Evolutionary conservation across 2,329 filamentous ascomycete genomes (phyloP).

Genomic region (Nigrograna mackinnonii): DNA sequence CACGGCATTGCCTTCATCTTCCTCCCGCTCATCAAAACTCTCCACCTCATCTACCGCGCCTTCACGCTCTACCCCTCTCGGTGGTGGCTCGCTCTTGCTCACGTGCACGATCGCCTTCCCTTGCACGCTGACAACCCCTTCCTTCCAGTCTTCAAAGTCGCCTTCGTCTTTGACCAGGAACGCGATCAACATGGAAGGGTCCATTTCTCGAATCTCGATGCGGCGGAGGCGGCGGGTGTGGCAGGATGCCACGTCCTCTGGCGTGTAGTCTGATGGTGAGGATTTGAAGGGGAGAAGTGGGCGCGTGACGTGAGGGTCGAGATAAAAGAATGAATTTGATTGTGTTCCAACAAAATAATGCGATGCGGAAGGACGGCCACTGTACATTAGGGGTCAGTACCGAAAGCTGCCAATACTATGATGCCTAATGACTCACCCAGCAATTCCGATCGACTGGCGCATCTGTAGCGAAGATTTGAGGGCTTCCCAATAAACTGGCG

Average conservation of each 20-base stretch:
- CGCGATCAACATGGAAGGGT: slow-evolving; percentile 95
- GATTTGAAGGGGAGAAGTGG: slow-evolving; percentile 70
- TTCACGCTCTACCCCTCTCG: slow-evolving; percentile 61
- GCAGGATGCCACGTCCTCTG: slow-evolving; percentile 78
- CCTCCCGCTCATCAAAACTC: slow-evolving; percentile 74
- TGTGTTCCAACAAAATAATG: slow-evolving; percentile 76
- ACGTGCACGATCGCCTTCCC: slow-evolving; percentile 83
- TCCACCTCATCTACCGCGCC: slow-evolving; percentile 89
- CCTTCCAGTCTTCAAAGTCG: slow-evolving; percentile 85
- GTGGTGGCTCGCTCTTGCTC: slow-evolving; percentile 67
- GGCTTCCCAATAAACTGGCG: slow-evolving; percentile 93
- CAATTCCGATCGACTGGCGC: slow-evolving; percentile 92
- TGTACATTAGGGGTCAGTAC: slow-evolving; percentile 38
- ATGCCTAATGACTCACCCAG: slow-evolving; percentile 67
- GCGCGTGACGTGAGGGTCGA: slow-evolving; percentile 89
- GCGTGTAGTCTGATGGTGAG: slow-evolving; percentile 61
- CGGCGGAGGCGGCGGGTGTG: slow-evolving; percentile 84
- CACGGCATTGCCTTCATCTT: slow-evolving; percentile 33
- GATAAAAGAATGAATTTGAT: slow-evolving; percentile 84
- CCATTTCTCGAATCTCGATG: slow-evolving; percentile 88
- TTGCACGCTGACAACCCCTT: slow-evolving; percentile 72
- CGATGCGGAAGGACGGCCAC: slow-evolving; percentile 88
- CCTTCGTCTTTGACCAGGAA: slow-evolving; percentile 82
- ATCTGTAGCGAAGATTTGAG: slow-evolving; percentile 83
- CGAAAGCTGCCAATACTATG: not conserved